Evolutionary conservation across 148 eudicot species (phyloP), one percentile per base, ranked within the genome.

Genomic region (Oxyria digyna): DNA sequence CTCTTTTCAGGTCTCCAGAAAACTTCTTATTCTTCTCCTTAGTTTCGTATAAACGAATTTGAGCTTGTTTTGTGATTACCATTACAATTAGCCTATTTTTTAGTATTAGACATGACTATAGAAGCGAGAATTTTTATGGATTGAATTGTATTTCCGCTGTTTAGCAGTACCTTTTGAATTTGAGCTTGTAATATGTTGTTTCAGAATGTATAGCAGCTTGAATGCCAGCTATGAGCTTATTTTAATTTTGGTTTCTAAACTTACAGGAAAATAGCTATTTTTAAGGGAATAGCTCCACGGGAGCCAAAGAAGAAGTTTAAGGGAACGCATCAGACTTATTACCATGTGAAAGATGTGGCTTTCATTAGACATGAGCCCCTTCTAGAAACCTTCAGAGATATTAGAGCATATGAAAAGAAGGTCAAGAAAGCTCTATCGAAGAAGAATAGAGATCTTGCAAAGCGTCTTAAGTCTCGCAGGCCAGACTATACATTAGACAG

Each of bases 261-360:
- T 59, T 14, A 31, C 81, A 94, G 98, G 92, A 83, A 81, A 77
- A 62, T 94, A 77, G 90, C 97, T 79, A 94, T 94, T 68, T 81
- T 87, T 40, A 94, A 94, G 80, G 98, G 98, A 37, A 70, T 94
- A 26, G 88, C 82, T 52, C 98, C 98, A 3, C 82, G 97, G 49
- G 97, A 88, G 38, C 97, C 97, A 7, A 94, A 90, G 92, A 94
- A 87, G 88, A 94, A 94, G 86, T 80, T 90, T 41, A 90, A 90
- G 76, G 98, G 97, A 73, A 90, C 85, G 74, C 97, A 94, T 76
- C 98, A 88, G 79, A 88, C 96, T 3, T 90, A 94, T 67, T 94
- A 94, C 81, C 98, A 94, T 83, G 80, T 74, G 50, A 94, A 94
- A 79, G 98, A 94, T 71, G 76, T 94, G 27, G 24, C 80, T 73